Base-by-base conservation (phyloP, 495 filamentous ascomycete species). In the Thermochaetoides thermophila region DNA sequence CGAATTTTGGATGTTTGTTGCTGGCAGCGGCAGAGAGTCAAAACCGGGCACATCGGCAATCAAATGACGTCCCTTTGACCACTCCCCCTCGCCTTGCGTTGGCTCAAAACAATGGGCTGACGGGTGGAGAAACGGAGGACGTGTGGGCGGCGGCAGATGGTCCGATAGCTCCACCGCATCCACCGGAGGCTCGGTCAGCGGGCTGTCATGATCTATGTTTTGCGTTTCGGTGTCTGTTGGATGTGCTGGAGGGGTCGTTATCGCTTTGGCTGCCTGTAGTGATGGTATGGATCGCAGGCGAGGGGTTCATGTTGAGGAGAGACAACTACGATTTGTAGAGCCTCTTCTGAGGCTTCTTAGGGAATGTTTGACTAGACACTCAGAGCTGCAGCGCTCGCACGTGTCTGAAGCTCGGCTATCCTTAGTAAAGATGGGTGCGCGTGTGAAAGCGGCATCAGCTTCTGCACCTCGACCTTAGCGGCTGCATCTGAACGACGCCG, bases 351-450 rank as follows among this genome's bases (percentile, higher is more conserved):
- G n/a, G n/a, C n/a, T n/a, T n/a, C n/a, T n/a, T n/a, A n/a, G n/a
- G n/a, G n/a, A n/a, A n/a, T n/a, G n/a, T n/a, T n/a, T n/a, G n/a
- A n/a, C n/a, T n/a, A n/a, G n/a, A n/a, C n/a, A n/a, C n/a, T n/a
- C n/a, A 37, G 1, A 27, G 33, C 34, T 30, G 28, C 18, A 7
- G 34, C 23, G 32, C 8, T 43, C 29, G 30, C 40, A 43, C 40
- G 40, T 43, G 40, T 26, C 27, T 37, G 11, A 27, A 27, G 7
- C 35, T 43, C 35, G 40, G 40, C 31, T 43, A 31, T 42, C 38
- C 34, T 23, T 33, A n/a, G n/a, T n/a, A n/a, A n/a, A n/a, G n/a
- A n/a, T n/a, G n/a, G n/a, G 19, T 25, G 25, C 13, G 17, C 14
- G 22, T 33, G 12, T 29, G 21, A 22, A 29, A 16, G 4, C 26